Evolutionary conservation across 2,329 filamentous ascomycete genomes (phyloP).

Genomic region (Scleromitrula shiraiana): DNA sequence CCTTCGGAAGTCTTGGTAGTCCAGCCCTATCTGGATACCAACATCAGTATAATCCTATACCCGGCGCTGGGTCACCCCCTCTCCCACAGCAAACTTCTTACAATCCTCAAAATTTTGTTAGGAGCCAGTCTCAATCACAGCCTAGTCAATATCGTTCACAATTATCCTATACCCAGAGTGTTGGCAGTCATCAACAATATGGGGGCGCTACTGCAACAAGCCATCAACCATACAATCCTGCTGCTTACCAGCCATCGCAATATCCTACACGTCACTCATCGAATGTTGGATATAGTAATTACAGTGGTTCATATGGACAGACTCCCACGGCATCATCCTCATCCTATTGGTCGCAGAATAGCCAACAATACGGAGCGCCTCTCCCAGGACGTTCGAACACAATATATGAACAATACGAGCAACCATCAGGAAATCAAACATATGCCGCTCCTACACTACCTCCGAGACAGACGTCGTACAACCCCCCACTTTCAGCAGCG

Average conservation of each 20-base stretch:
- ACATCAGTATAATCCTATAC: constrained; percentile 42
- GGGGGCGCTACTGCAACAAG: constrained; percentile 39
- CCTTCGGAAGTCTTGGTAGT: constrained; percentile 21
- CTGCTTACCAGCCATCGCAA: constrained; percentile 35
- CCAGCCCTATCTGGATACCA: constrained; percentile 38
- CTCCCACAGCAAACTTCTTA: constrained; percentile 40
- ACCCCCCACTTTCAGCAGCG: constrained; percentile 14
- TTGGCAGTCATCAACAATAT: constrained; percentile 6
- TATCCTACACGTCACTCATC: constrained; percentile 45
- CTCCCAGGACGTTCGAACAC: constrained; percentile 20
- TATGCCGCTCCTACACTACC: constrained; percentile 20
- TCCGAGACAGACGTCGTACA: constrained; percentile 20
- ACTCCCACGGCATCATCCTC: constrained; percentile 37
- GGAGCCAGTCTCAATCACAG: constrained; percentile 30
- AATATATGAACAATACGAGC: constrained; percentile 13
- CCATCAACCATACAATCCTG: constrained; percentile 60
- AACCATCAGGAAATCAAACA: constrained; percentile 19
- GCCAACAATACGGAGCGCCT: constrained; percentile 19
- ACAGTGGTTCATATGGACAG: constrained; percentile 24
- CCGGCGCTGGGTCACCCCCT: constrained; percentile 24
- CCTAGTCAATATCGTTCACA: constrained; percentile 38
- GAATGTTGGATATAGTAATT: constrained; percentile 48
- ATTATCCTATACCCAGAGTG: constrained; percentile 41
- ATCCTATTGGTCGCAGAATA: constrained; percentile 18
- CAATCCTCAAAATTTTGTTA: constrained; percentile 54